Evolutionary conservation across 2,329 filamentous ascomycete species (phyloP).

Genomic region (Microdochium bolleyi): DNA sequence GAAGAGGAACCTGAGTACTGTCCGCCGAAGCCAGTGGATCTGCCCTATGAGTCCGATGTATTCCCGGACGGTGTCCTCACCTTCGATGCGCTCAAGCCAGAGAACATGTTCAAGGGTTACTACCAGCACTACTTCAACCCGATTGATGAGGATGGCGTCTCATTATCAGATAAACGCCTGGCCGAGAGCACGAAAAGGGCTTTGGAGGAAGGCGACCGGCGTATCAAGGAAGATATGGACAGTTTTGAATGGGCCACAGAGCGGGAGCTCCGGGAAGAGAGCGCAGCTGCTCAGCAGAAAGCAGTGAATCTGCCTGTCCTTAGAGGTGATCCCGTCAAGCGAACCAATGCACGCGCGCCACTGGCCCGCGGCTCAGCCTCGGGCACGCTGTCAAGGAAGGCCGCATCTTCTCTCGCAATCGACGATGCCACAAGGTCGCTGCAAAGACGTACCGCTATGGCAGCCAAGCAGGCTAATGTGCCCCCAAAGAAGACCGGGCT

Average conservation of each 20-base stretch:
- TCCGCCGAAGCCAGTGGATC: constrained; percentile 62
- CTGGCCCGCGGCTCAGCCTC: constrained; percentile 27
- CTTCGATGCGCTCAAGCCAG: constrained; percentile 48
- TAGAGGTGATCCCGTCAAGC: constrained; percentile 2
- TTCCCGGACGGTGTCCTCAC: constrained; percentile 50
- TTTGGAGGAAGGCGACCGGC: constrained; percentile 53
- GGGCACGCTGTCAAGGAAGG: constrained; percentile 46
- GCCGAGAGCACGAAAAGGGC: constrained; percentile 42
- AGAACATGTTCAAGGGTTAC: constrained; percentile 54
- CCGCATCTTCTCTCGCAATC: constrained; percentile 44
- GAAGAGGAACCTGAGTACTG: constrained; percentile 85
- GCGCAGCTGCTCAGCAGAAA: constrained; percentile 18
- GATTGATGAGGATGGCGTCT: constrained; percentile 61
- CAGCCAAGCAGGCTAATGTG: constrained; percentile 11
- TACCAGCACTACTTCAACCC: constrained; percentile 52
- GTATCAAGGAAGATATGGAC: constrained; percentile 59
- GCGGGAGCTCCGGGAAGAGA: constrained; percentile 41
- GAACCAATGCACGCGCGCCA: constrained; percentile 5
- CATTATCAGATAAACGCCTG: constrained; percentile 52
- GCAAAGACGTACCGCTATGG: constrained; percentile 18
- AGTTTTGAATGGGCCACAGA: constrained; percentile 52
- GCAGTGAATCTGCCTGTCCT: constrained; percentile 7
- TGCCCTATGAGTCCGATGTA: constrained; percentile 62
- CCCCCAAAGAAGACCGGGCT: constrained; percentile 15
- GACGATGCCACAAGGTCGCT: constrained; percentile 20